Evolutionary conservation across 768 basidiomycete species (phyloP), one percentile per base, ranked within the genome.

Genomic region (Tephrocybe sp.): DNA sequence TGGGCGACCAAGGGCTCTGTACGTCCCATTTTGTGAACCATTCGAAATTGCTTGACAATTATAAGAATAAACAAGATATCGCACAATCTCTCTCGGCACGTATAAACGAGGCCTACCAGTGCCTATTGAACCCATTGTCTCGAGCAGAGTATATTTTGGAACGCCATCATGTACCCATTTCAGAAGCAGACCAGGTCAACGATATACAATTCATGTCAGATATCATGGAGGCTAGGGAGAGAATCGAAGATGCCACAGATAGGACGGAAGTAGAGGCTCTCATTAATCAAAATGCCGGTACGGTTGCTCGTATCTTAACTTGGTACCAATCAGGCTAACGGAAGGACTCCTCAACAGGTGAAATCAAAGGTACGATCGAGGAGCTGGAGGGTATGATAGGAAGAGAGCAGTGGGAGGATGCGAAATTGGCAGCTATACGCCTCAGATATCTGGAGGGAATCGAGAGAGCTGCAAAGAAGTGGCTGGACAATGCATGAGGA

Each of bases 121-220:
- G 80, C 15, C 78, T 97, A 33, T 61, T 74, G n/a, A 74, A 80
- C 55, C 93, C 93, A 2, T 66, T 92, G 27, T 70, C 76, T 22
- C 82, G 94, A 34, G 84, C 84, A 23, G 85, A 90, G 64, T 95
- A 97, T 60, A 82, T 97, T 58, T 74, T 95, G 12, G 70, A 76
- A 36, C 73, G 71, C 36, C 78, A 90, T 57, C 80, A 84, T 9
- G 44, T 77, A 24, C 71, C 74, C 4, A 69, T 83, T 39, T 71
- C 73, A 1, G 94, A 94, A 68, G 71, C 69, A 19, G 93, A 95
- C 53, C 79, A 82, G 45, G 64, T 86, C 19, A 79, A 86, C 10
- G 89, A 94, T 58, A 67, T 79, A 38, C 78, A 69, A 38, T 78
- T 95, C 50, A 78, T 97, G 55, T 72, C 74, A 56, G 80, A 88